phyloP scores from a whole-genome alignment of 2,329 filamentous ascomycete genomes.

The Ceratocystis ficicola region DNA sequence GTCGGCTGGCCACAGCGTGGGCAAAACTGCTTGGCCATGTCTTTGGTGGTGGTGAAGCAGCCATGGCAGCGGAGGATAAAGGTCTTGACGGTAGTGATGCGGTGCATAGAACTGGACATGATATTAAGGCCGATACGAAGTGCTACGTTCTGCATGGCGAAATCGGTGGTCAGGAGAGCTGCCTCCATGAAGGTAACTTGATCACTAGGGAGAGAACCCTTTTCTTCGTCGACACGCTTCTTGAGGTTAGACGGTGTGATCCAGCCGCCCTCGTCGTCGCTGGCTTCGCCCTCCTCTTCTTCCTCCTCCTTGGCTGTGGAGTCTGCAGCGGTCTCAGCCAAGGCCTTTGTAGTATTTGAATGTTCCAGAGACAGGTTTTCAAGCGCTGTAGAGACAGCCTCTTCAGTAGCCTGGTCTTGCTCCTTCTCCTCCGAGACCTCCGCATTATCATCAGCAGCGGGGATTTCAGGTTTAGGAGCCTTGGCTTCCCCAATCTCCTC shows the following conservation, averaged over 20 bases:
- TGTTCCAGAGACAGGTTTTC: constrained; percentile 15
- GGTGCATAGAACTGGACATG: constrained; percentile 62
- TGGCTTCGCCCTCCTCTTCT: constrained; percentile 22
- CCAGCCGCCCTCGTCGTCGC: constrained; percentile 52
- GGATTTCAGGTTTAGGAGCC: background rate
- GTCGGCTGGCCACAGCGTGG: constrained; percentile 79
- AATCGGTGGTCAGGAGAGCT: constrained; percentile 89
- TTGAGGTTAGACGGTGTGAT: constrained; percentile 90
- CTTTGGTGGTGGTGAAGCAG: constrained; percentile 73
- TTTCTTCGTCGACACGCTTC: constrained; percentile 63
- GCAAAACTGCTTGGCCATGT: constrained; percentile 87
- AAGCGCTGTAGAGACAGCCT: background rate
- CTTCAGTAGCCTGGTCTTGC: background rate
- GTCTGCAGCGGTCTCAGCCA: background rate
- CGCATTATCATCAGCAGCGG: background rate
- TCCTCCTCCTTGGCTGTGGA: background rate
- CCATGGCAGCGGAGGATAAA: constrained; percentile 89
- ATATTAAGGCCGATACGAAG: constrained; percentile 90
- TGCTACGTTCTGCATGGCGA: constrained; percentile 94
- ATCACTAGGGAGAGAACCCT: constrained; percentile 31
- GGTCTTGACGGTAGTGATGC: constrained; percentile 74
- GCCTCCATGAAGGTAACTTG: constrained; percentile 57
- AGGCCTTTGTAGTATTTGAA: background rate
- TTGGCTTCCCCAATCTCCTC: background rate
- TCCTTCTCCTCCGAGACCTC: background rate